Conservation (phyloP, 2,329 filamentous ascomycete genomes). For the Aquanectria penicillioides region DNA sequence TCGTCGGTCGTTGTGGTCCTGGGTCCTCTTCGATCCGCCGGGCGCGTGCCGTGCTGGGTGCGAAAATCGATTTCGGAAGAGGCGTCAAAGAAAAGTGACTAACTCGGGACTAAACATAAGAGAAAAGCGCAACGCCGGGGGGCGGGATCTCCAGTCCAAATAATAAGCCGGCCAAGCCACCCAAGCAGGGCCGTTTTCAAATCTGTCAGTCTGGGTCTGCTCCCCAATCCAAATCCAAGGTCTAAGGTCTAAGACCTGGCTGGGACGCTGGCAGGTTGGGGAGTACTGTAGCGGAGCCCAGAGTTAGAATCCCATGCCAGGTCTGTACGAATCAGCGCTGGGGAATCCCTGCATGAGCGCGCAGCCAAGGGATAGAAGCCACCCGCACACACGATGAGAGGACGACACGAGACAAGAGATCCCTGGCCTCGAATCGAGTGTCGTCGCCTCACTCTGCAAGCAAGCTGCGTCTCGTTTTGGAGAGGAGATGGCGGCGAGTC, state of each 20-base stretch:
- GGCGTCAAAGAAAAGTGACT: conserved; percentile 6
- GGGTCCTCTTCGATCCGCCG: conserved; percentile 3
- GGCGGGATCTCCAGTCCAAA: conserved; percentile 1
- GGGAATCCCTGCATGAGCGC: conserved; percentile 42
- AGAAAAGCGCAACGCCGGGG: neutral
- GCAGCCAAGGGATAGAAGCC: conserved; percentile 8
- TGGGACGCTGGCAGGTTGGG: neutral
- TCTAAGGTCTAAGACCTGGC: too few species aligned
- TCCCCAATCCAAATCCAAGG: neutral
- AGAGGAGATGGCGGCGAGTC: neutral
- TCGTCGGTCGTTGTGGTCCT: conserved; percentile 7
- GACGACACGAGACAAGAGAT: conserved; percentile 19
- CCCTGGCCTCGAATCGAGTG: conserved; percentile 17
- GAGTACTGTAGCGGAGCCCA: too few species aligned
- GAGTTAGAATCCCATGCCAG: conserved; percentile 11
- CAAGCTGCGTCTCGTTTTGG: neutral
- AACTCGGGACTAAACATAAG: conserved; percentile 3
- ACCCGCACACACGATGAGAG: conserved; percentile 14
- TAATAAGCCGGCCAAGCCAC: neutral
- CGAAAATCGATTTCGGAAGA: conserved; percentile 12
- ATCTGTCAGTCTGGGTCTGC: neutral
- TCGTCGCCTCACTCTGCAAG: conserved; percentile 20
- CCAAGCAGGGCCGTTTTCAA: neutral
- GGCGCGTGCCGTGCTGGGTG: conserved; percentile 2
- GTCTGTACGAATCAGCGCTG: conserved; percentile 33